Base-by-base conservation (phyloP, 768 basidiomycete species). In the Crepidotus variabilis region DNA sequence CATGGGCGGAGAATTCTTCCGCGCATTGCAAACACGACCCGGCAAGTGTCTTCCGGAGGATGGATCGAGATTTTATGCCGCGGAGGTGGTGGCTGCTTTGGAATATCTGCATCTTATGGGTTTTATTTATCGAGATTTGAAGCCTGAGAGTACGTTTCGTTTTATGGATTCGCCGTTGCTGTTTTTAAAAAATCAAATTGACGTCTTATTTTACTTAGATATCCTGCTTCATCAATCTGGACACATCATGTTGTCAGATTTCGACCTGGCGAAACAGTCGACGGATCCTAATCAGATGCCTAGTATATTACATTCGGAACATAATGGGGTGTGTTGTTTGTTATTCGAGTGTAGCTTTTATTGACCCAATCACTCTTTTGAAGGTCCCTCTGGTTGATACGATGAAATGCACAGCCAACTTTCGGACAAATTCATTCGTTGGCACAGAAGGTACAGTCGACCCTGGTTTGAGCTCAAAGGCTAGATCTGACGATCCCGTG, bases 71-170 rank as follows among this genome's bases (percentile, higher is more conserved):
- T 98, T 98, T 76, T 99, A 99, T 71, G 96, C 97, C 57, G 97
- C 97, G 61, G 97, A 99, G 77, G 97, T 99, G 32, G 89, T 91
- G 53, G 95, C 96, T 47, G 97, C 97, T 22, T 76, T 99, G 68
- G 97, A 99, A 78, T 99, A 99, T 71, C 80, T 99, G 54, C 97
- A 99, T 79, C 83, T 99, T 57, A 98, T 98, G 86, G 97, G 97
- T 23, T 98, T 95, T 77, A 98, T 98, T 65, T 99, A 99, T 76
- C 86, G 97, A 54, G 97, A 99, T 80, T 84, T 99, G 53, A 99
- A 99, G 73, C 97, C 97, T 32, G 97, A 99, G 77, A 99, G 97
- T 99, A 75, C 65, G 97, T 80, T 2, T 43, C 32, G 56, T 58
- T 47, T 47, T 60, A 47, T 52, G 54, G 63, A 34, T 54, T 57